Base-by-base conservation (phyloP, 176 grass and related monocot genomes). In the Oryza meyeriana region DNA sequence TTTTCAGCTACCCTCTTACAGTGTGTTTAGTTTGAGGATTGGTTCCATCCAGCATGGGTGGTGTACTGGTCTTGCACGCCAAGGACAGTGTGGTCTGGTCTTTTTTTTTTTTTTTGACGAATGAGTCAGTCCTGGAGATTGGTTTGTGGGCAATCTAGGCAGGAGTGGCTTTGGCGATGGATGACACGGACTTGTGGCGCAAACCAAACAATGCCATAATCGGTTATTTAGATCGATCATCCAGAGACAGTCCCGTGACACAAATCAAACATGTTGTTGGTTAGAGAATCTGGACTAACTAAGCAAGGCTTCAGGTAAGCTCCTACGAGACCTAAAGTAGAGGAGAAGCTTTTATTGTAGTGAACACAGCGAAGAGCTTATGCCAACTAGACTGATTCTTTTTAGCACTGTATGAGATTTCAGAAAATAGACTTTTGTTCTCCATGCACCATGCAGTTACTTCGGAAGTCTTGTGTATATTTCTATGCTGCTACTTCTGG, bases 341-440 rank as follows among this genome's bases (percentile, higher is more conserved):
- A 45, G 41, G 47, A 61, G 73, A 85, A 75, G 33, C 4, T 73
- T 74, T 72, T 74, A 81, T 35, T 79, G 58, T 81, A 67, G 48
- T 61, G 42, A 7, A 67, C 69, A 82, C 45, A 24, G 29, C 9
- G 32, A 61, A 16, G 5, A 77, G 41, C 8, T 14, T 33, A 24
- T 12, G 3, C 38, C 55, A 72, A 48, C 62, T 13, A 69, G 1
- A 30, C 47, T 66, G 16, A n/a, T 84, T 48, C 25, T 25, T 57
- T 82, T 24, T 36, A 64, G 34, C 41, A 42, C 26, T 68, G 34
- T 41, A 55, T 9, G 20, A 55, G 50, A 16, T 55, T 40, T 69
- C 25, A 61, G 12, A 61, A 31, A 70, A 71, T 61, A 61, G 0
- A 61, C 3, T 61, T 12, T 71, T 69, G 11, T 39, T 69, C 34